These are phyloP conservation scores for Candida sp. DNA, from an alignment of 1,139 yeast genomes.

Conservation along the genomic window DNA sequence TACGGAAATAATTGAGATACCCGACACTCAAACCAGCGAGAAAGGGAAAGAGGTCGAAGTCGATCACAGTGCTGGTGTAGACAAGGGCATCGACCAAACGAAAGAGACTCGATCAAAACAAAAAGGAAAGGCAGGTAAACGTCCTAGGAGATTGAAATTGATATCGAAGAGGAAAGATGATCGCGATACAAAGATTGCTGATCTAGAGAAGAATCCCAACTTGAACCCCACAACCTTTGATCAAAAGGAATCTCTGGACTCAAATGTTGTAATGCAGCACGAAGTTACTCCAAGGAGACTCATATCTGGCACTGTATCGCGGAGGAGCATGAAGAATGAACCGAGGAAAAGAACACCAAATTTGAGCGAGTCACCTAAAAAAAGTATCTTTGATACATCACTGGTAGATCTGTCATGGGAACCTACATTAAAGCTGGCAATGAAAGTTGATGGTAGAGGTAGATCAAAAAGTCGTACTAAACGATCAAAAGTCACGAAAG, in stretches of 20 bases:
- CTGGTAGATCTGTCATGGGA: slow-evolving; percentile 5
- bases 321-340: neutral
- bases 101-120: too few species aligned
- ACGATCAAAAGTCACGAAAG: neutral
- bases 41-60: too few species aligned
- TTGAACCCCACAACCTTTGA: neutral
- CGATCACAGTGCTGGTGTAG: too few species aligned
- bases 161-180: slow-evolving; percentile 23
- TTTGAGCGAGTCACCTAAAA: slow-evolving; percentile 3
- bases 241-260: neutral
- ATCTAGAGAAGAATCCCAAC: slow-evolving; percentile 14
- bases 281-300: slow-evolving; percentile 1
- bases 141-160: slow-evolving; percentile 9
- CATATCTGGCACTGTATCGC: neutral
- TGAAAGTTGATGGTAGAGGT: neutral
- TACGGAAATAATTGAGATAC: too few species aligned
- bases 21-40: too few species aligned
- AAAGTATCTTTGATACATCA: slow-evolving; percentile 11
- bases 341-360: neutral
- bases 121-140: slow-evolving; percentile 15
- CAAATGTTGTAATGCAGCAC: neutral
- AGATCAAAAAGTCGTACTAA: neutral
- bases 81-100: too few species aligned
- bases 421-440: neutral
- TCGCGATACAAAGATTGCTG: slow-evolving; percentile 28